Base-by-base conservation (phyloP, 225 moss, liverwort and hornwort species). In the Ulota crispa region DNA sequence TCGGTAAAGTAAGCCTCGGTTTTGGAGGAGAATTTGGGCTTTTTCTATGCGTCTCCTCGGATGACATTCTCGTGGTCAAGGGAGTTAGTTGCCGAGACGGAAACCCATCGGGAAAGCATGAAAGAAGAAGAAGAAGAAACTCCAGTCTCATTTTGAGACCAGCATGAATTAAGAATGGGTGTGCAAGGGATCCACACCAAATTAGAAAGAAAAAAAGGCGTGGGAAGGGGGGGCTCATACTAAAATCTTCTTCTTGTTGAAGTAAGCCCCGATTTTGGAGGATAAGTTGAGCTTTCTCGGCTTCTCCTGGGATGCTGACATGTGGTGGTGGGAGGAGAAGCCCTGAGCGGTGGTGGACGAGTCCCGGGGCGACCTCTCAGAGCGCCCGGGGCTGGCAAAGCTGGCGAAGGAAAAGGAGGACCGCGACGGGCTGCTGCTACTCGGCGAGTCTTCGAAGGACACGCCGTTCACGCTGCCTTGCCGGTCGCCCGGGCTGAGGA, bases 381-480 rank as follows among this genome's bases (percentile, higher is more conserved):
- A 85, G 4, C 81, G 81, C 39, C 87, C 72, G 7, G 85, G 87
- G 54, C 87, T 90, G 24, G 79, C 76, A 39, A 76, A 65, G 30
- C 78, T 78, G 5, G 87, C 88, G 21, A 87, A 84, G 36, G 83
- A 87, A 45, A 83, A 79, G 1, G 88, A 89, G 36, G 88, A 89
- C 18, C 85, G 74, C 7, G 86, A 81, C 26, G 85, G 85, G 80
- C 87, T 89, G 72, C 87, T 86, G 77, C 89, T 89, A 16, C 84
- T 84, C 13, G 80, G 87, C 9, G 89, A 89, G 52, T 87, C 87
- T 50, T 85, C 89, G 15, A 80, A 87, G 57, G 73, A 80, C 52
- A 85, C 42, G 80, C 85, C 87, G 56, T 82, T 84, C 16, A 85
- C 47, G 80, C 84, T 82, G 64, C 87, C 86, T 77, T 77, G 87